Evolutionary conservation across 2,329 filamentous ascomycete genomes (phyloP).

Genomic region (Septoria petroselini): DNA sequence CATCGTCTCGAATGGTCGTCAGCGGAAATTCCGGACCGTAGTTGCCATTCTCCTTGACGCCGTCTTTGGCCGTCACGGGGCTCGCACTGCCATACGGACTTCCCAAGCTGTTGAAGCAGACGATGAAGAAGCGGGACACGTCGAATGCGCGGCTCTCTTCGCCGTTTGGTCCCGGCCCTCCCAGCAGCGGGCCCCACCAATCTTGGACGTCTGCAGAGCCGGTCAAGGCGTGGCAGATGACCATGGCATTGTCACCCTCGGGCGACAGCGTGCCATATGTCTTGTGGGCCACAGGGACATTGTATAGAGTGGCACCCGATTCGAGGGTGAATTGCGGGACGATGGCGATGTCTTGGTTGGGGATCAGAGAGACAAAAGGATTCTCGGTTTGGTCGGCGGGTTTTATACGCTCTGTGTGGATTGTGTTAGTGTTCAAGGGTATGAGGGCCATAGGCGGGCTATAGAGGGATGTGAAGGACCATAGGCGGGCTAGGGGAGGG

Average conservation of each 20-base stretch:
- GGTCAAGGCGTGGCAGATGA: constrained; percentile 79
- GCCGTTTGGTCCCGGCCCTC: constrained; percentile 62
- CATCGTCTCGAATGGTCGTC: constrained; percentile 92
- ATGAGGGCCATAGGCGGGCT: neutral
- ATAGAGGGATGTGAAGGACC: no score
- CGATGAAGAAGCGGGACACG: constrained; percentile 76
- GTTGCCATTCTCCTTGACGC: constrained; percentile 66
- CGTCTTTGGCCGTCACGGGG: constrained; percentile 83
- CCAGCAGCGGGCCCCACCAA: constrained; percentile 83
- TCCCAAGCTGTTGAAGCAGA: constrained; percentile 81
- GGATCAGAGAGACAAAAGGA: constrained; percentile 80
- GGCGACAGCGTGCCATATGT: constrained; percentile 58
- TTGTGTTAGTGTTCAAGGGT: constrained; percentile 11
- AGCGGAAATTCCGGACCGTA: constrained; percentile 97
- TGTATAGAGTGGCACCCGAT: constrained; percentile 77
- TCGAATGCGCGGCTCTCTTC: constrained; percentile 61
- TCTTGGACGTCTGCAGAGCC: constrained; percentile 81
- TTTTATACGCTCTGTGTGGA: constrained; percentile 31
- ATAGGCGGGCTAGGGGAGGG: neutral
- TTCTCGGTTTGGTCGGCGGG: constrained; percentile 72
- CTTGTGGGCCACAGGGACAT: constrained; percentile 67
- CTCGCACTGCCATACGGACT: constrained; percentile 86
- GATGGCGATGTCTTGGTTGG: constrained; percentile 81
- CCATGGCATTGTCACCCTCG: constrained; percentile 59
- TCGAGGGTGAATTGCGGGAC: constrained; percentile 90